These are phyloP conservation scores for Fonsecaea nubica DNA, from an alignment of 2,329 filamentous ascomycete genomes.

Conservation along the genomic window DNA sequence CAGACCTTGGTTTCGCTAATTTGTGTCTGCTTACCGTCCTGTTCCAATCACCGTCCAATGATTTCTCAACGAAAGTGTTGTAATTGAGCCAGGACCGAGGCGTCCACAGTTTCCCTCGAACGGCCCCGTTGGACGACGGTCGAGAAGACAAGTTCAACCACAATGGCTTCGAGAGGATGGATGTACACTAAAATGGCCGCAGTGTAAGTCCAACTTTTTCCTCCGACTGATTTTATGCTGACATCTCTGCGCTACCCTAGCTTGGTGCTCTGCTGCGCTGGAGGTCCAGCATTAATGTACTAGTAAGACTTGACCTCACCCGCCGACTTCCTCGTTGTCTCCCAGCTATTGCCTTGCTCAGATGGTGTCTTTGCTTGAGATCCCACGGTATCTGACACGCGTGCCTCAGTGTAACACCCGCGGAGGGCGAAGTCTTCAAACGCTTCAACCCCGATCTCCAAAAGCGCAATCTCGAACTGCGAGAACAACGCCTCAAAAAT, in stretches of 20 bases:
- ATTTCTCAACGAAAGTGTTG: background rate
- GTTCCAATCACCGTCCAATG: background rate
- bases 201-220: constrained; percentile 57
- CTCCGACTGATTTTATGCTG: background rate
- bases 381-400: background rate
- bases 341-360: background rate
- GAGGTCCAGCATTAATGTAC: constrained; percentile 82
- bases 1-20: background rate
- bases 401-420: constrained; percentile 59
- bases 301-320: constrained; percentile 52
- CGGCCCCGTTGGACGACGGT: background rate
- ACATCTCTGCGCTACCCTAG: constrained; percentile 56
- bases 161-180: constrained; percentile 45
- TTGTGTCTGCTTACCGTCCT: background rate
- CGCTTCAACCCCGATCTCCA: constrained; percentile 95
- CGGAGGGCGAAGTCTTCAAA: constrained; percentile 88
- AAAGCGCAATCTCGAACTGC: constrained; percentile 80
- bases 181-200: constrained; percentile 72
- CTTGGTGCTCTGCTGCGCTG: constrained; percentile 73
- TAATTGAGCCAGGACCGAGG: background rate
- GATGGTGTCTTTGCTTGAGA: background rate
- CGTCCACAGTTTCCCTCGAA: background rate
- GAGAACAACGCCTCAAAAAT: constrained; percentile 77
- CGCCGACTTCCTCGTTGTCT: background rate
- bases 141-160: constrained; percentile 10